Evolutionary conservation across 352 stramenopile species (phyloP).

Genomic region (Thalassiosira delicatula): DNA sequence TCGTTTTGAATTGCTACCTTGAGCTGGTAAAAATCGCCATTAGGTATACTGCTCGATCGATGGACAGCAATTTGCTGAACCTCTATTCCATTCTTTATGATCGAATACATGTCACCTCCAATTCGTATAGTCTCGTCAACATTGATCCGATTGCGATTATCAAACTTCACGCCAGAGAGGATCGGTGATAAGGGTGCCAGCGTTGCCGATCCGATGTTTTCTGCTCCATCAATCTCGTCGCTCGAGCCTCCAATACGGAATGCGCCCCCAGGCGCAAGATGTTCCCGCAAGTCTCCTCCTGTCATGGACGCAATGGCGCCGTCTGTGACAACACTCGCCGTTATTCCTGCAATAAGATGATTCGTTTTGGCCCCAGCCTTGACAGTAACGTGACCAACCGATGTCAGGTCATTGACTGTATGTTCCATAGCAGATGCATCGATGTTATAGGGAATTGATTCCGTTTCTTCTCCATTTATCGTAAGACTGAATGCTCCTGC

Average conservation of each 20-base stretch:
- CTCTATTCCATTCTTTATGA: slow-evolving; percentile 90
- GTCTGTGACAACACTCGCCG: slow-evolving; percentile 76
- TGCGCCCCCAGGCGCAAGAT: slow-evolving; percentile 78
- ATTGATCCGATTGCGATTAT: slow-evolving; percentile 78
- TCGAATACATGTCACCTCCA: slow-evolving; percentile 87
- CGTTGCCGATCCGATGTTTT: slow-evolving; percentile 56
- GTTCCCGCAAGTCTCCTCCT: slow-evolving; percentile 76
- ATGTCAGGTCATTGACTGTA: slow-evolving; percentile 80
- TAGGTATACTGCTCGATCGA: slow-evolving; percentile 25
- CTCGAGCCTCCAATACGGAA: slow-evolving; percentile 79
- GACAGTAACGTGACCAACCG: slow-evolving; percentile 81
- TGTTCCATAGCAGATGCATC: slow-evolving; percentile 73
- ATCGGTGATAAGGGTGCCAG: slow-evolving; percentile 53
- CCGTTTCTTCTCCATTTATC: slow-evolving; percentile 70
- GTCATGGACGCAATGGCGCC: slow-evolving; percentile 58
- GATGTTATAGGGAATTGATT: slow-evolving; percentile 77
- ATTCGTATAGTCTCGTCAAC: slow-evolving; percentile 89
- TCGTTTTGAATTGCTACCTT: slow-evolving; percentile 53
- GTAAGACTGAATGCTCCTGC: slow-evolving; percentile 77
- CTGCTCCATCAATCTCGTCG: slow-evolving; percentile 62
- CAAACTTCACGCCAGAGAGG: slow-evolving; percentile 64
- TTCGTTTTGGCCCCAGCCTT: slow-evolving; percentile 65
- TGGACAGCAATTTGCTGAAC: slow-evolving; percentile 84
- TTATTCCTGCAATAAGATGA: slow-evolving; percentile 71
- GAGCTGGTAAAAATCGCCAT: slow-evolving; percentile 69